These are phyloP conservation scores for Chaetomiaceae sp. DNA, from an alignment of 2,329 filamentous ascomycete species.

Conservation along the genomic window DNA sequence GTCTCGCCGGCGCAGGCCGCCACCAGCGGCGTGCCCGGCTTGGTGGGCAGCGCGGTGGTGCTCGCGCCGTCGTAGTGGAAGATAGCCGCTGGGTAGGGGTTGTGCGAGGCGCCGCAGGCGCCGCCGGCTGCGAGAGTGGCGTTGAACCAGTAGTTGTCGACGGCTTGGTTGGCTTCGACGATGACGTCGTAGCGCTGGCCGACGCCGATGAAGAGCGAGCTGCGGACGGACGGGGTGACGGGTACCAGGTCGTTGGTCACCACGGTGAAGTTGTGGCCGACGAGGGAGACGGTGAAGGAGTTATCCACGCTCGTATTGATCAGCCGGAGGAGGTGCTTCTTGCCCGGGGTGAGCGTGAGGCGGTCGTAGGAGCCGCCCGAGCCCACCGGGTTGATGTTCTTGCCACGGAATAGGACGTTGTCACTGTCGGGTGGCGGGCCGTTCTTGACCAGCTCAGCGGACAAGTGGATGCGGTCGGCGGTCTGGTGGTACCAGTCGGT, in stretches of 20 bases:
- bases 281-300: conserved; percentile 43
- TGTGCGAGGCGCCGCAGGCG: too few relatives aligned
- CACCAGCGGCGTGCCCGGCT: too few relatives aligned
- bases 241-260: conserved; percentile 48
- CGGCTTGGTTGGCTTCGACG: conserved; percentile 34
- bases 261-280: conserved; percentile 43
- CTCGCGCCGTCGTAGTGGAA: too few relatives aligned
- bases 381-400: background rate
- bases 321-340: conserved; percentile 41
- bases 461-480: conserved; percentile 26
- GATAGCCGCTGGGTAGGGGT: too few relatives aligned
- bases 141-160: conserved; percentile 37
- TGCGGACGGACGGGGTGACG: conserved; percentile 42
- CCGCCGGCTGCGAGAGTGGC: too few relatives aligned
- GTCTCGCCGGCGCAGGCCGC: too few relatives aligned
- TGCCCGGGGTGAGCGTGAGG: conserved; percentile 33
- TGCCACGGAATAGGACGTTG: conserved; percentile 40
- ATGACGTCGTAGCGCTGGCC: conserved; percentile 43
- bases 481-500: conserved; percentile 43
- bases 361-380: conserved; percentile 26
- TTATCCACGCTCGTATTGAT: conserved; percentile 46
- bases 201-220: conserved; percentile 45
- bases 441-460: conserved; percentile 20
- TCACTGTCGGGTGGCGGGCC: conserved; percentile 28
- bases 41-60: too few relatives aligned